A percentile compares a stretch with the other conserved stretches of the same genome.
Conservation (phyloP, 2,329 filamentous ascomycete species). For the Cadophora sp. region DNA sequence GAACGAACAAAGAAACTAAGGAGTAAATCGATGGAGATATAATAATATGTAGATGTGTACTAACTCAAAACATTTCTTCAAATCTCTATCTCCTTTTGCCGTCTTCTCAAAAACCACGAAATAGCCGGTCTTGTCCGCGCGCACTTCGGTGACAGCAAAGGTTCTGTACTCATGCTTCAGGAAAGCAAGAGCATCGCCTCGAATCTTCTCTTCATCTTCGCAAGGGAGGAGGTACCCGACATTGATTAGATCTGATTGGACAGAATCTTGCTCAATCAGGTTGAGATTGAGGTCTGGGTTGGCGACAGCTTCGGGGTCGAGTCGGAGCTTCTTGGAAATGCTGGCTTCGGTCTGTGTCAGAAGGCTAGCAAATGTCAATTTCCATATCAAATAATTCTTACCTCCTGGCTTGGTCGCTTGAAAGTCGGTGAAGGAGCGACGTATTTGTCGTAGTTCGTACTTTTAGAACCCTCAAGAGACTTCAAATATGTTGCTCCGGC, state of each 20-base stretch:
- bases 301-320: neutral
- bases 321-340: conserved; percentile 6
- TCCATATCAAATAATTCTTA: neutral
- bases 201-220: conserved; percentile 7
- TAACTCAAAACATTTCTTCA: conserved; percentile 12
- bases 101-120: conserved; percentile 14
- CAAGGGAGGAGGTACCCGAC: conserved; percentile 2
- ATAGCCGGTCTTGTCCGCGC: conserved; percentile 5
- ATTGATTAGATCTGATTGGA: neutral
- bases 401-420: neutral
- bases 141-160: conserved; percentile 1
- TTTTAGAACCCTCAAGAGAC: neutral
- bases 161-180: neutral
- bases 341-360: neutral
- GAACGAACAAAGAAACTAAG: neutral
- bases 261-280: neutral
- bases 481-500: conserved; percentile 1
- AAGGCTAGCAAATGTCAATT: neutral
- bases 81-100: neutral
- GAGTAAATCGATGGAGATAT: neutral
- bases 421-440: neutral
- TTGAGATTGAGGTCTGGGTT: neutral
- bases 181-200: neutral
- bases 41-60: neutral
- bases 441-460: neutral